Base-by-base conservation (phyloP, 495 filamentous ascomycete species). In the Lasiosphaeris hirsuta region DNA sequence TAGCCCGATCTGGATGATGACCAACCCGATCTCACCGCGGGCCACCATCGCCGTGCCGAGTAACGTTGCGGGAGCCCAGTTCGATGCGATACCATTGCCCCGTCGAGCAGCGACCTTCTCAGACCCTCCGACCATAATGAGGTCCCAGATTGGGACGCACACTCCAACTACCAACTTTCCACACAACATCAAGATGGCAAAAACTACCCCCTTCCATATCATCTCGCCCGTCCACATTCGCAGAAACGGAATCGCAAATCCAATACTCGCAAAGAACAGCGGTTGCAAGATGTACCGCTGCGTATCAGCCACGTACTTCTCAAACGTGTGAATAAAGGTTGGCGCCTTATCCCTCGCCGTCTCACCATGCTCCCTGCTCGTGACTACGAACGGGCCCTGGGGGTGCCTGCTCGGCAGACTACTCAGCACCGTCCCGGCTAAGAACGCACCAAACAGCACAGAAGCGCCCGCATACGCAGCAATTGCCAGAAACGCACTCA, bases 231-330 rank as follows among this genome's bases (percentile, higher is more conserved):
- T 61, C 65, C 91, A 93, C 75, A 94, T 84, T 10, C 84, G 67
- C 0, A 81, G 79, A 37, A 93, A 86, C 0, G 90, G 88, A 15
- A 95, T 87, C 0, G 88, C 84, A 62, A 93, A 92, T 0, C 90
- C 88, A 39, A 92, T 87, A 0, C 86, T 90, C 15, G 88, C 84
- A 61, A 94, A 95, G 73, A 94, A 93, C 47, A 90, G 79, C 0
- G 90, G 88, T 19, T 82, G 81, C 0, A 94, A 71, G 2, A 92
- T 75, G 19, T 74, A 75, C 7, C 71, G 55, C 8, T 84, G 75
- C 0, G 78, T 67, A 41, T 73, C 63, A 3, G 68, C 63, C 58
- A 82, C 86, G 67, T 88, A 90, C 7, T 64, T 59, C 19, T 81
- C 75, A 60, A 84, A 90, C 6, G 84, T 70, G 2, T 66, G 48